These are phyloP conservation scores for Botrytis sinoallii DNA, from an alignment of 2,329 filamentous ascomycete genomes.

Conservation along the genomic window DNA sequence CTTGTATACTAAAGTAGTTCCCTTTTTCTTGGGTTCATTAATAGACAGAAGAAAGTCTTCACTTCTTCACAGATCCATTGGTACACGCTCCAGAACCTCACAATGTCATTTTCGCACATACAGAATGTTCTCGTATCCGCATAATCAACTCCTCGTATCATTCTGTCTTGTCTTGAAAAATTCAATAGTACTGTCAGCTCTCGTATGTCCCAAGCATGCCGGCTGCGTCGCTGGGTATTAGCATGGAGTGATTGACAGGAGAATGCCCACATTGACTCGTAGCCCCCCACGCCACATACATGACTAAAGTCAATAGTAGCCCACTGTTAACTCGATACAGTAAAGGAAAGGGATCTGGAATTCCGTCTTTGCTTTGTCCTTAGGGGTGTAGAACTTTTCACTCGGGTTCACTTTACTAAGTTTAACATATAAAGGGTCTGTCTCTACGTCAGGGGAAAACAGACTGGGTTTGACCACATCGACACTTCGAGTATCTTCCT, in stretches of 20 bases:
- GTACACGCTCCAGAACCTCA: not conserved
- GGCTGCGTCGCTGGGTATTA: not conserved
- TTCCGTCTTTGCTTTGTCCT: not conserved
- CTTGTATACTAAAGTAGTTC: not conserved
- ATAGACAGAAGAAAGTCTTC: not conserved
- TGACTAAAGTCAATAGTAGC: not conserved
- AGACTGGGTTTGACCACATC: not conserved
- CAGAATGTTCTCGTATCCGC: not conserved
- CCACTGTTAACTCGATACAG: not conserved
- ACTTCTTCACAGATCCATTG: not conserved
- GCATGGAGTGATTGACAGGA: not conserved
- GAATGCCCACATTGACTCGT: not conserved
- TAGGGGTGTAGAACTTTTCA: not conserved
- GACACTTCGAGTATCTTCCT: not conserved
- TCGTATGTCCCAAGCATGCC: not conserved
- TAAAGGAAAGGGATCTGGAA: not conserved
- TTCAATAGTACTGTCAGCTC: not conserved
- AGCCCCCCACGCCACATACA: not conserved
- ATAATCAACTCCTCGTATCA: not conserved
- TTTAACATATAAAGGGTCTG: not conserved
- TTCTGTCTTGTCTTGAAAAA: not conserved
- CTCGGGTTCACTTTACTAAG: not conserved
- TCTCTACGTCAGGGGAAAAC: not conserved
- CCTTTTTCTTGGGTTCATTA: not conserved
- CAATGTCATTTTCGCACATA: too few relatives aligned